Conservation (phyloP, 2,329 filamentous ascomycete genomes). For the Samsoniella hepiali region DNA sequence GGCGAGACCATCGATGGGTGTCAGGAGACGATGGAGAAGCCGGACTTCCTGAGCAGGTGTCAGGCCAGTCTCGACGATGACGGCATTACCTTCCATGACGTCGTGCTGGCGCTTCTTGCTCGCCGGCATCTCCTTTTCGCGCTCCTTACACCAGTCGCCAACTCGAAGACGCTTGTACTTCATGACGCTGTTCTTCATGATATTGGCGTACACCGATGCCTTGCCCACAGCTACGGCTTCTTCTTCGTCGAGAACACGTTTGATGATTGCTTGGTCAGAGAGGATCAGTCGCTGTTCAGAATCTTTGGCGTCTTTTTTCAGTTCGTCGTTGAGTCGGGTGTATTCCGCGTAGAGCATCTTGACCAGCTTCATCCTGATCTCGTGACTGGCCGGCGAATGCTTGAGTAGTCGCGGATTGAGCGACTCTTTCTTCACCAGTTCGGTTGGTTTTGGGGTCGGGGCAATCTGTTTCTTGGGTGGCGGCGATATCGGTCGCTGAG, state of each 20-base stretch:
- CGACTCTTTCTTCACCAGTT: conserved; percentile 42
- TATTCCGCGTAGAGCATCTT: conserved; percentile 64
- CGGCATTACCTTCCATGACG: conserved; percentile 36
- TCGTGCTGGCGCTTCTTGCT: conserved; percentile 33
- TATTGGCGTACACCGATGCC: conserved; percentile 71
- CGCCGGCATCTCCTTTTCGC: conserved; percentile 39
- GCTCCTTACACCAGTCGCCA: conserved; percentile 67
- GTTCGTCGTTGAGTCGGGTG: conserved; percentile 61
- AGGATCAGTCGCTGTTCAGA: conserved; percentile 51
- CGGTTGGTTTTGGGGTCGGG: conserved; percentile 14
- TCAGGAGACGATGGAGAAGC: conserved; percentile 60
- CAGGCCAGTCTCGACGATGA: conserved; percentile 66
- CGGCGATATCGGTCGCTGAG: background rate
- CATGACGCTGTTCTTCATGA: conserved; percentile 78
- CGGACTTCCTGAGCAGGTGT: conserved; percentile 63
- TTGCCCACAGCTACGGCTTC: conserved; percentile 68
- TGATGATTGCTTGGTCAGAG: conserved; percentile 64
- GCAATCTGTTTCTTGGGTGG: conserved; percentile 10
- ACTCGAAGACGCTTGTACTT: conserved; percentile 71
- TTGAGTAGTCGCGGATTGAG: conserved; percentile 67
- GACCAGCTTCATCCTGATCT: conserved; percentile 55
- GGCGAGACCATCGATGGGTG: conserved; percentile 61
- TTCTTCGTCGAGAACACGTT: conserved; percentile 71
- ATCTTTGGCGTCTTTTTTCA: conserved; percentile 49
- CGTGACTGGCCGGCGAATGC: conserved; percentile 54